Base-by-base conservation (phyloP, 331 rosid genomes). In the Acacia concinna region DNA sequence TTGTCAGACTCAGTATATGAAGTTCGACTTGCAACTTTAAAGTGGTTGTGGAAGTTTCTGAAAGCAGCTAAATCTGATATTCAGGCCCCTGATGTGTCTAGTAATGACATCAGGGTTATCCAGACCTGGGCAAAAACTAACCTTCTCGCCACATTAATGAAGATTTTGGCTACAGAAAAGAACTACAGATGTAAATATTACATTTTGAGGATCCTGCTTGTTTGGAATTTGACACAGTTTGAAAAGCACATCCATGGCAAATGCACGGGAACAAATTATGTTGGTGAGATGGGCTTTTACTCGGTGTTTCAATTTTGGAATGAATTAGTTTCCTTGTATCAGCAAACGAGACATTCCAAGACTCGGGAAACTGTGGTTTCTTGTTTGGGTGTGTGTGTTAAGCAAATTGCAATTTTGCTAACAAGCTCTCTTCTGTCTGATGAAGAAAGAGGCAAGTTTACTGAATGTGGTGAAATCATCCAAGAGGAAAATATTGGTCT, bases 11-110 rank as follows among this genome's bases (percentile, higher is more conserved):
- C 94, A 28, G 82, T 73, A 40, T 93, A 91, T 69, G 99, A 95
- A 88, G 98, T 95, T 86, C 92, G 98, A 79, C 94, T 91, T 73
- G 90, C 93, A 81, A 91, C 98, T 43, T 76, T 95, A 84, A 95
- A 93, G 89, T 95, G 99, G 99, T 84, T 95, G 47, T 89, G 88
- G 70, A 93, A 89, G 84, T 93, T 83, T 71, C 77, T 95, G 84
- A 93, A 89, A 79, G 89, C 91, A 23, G 81, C 84, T 15, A 86
- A 93, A 75, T 78, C 89, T 64, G 86, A 78, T 77, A 82, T 46
- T 17, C 83, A 77, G 78, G 78, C 85, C 79, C 41, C 56, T 80
- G 89, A 91, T 88, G 47, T 71, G 68, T 81, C 59, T 62, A 76
- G 84, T 68, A 65, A 80, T 30, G 93, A 90, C 75, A 85, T 87